Evolutionary conservation across 768 basidiomycete genomes (phyloP), one percentile per base, ranked within the genome.

Genomic region (Lyophyllum decastes): DNA sequence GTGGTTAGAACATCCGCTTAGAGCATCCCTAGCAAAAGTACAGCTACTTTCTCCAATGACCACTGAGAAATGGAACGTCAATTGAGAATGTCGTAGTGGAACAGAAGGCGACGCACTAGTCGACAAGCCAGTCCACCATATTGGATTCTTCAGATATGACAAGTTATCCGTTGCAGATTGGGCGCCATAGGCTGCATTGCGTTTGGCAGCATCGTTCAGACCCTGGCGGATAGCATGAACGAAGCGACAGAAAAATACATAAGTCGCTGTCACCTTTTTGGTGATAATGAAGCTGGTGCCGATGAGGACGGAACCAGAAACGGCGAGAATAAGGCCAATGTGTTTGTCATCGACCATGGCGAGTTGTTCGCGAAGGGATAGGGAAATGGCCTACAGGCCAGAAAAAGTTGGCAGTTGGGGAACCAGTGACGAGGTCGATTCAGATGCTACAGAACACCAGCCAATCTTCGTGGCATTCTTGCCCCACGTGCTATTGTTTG

Each of bases 241-340:
- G 22, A 34, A 24, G 14, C 17, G 21, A 14, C 41, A 17, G 16
- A 45, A n/a, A 44, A 22, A 19, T 34, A 21, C 40, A 10, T 24
- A 11, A 53, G 56, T 14, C 24, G 27, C 40, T 44, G 52, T 22
- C 62, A 91, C 96, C 89, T 97, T 98, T 85, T 99, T 99, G 17
- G 96, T 99, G 70, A 99, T 96, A 69, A 99, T 97, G 72, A 95
- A 97, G 73, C 94, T 96, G 38, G 90, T 92, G 49, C 97, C 96
- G 64, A 98, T 98, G 57, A 90, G 87, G 24, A 92, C 68, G 12
- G 92, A 90, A 64, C 93, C 85, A 19, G 88, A 86, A 49, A 98
- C 75, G 52, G 97, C 95, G 54, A 99, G 85, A 24, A 85, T 82
- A 52, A 99, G 83, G 30, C 97, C 97, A 49, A 98, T 93, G 71